Percentiles rank a stretch among this genome's conserved stretches.
phyloP scores from a whole-genome alignment of 163 green algal species.

The Chlamydomonas reinhardtii region DNA sequence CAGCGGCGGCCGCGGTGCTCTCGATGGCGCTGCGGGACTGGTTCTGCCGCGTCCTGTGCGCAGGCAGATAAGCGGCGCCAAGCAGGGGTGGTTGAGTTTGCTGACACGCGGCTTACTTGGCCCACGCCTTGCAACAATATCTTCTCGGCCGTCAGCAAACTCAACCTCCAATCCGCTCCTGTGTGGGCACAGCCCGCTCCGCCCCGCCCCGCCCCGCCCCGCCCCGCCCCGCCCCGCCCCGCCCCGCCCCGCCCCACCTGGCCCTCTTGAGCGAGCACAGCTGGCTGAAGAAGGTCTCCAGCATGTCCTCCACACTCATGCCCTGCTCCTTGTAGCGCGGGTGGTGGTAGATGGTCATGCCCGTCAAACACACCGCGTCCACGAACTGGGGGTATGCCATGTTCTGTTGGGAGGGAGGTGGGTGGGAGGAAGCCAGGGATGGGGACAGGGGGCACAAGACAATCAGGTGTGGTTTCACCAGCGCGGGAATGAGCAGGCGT shows the following conservation, averaged over 20 bases:
- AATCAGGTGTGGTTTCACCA: too few species aligned
- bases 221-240: too few species aligned
- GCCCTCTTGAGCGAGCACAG: constrained; percentile 46
- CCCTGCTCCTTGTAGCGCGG: constrained; percentile 48
- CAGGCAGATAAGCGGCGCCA: neutral
- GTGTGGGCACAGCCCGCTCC: too few species aligned
- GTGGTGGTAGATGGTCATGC: constrained; percentile 56
- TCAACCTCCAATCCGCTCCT: too few species aligned
- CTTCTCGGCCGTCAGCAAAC: too few species aligned
- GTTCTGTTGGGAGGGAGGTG: neutral
- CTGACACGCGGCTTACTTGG: too few species aligned
- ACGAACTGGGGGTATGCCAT: constrained; percentile 53
- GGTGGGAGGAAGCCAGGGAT: neutral
- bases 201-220: too few species aligned
- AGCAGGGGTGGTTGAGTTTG: too few species aligned
- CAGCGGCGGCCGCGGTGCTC: constrained; percentile 11
- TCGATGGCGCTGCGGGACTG: neutral
- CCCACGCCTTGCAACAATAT: too few species aligned
- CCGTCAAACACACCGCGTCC: constrained; percentile 48
- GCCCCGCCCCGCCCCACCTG: neutral
- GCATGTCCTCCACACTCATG: constrained; percentile 53
- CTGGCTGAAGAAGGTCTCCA: constrained; percentile 66
- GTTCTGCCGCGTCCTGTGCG: constrained; percentile 12
- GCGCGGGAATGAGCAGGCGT: too few species aligned
- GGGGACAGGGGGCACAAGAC: neutral